A percentile compares a stretch with the other conserved stretches of the same genome.
These are phyloP conservation scores for Arachnomyces sp. DNA, from an alignment of 2,329 filamentous ascomycete species.

Conservation along the genomic window DNA sequence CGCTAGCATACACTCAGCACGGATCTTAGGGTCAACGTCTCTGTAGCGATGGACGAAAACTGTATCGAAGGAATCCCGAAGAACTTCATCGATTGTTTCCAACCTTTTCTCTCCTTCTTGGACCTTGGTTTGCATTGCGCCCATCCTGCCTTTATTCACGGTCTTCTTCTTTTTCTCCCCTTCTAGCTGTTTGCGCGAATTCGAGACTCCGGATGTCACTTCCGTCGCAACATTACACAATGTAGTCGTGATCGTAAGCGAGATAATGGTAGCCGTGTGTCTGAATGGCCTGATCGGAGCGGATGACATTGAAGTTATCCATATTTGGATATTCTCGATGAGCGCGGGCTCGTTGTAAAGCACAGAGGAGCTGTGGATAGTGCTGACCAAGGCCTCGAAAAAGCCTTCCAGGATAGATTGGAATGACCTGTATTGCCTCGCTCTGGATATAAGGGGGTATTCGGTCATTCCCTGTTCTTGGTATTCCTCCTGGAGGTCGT, in stretches of 20 bases:
- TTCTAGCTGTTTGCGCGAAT: conserved; percentile 69
- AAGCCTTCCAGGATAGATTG: conserved; percentile 69
- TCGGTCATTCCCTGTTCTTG: conserved; percentile 77
- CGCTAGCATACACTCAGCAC: conserved; percentile 78
- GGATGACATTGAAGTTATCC: conserved; percentile 86
- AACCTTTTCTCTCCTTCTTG: conserved; percentile 62
- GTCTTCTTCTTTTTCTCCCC: conserved; percentile 62
- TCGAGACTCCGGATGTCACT: conserved; percentile 64
- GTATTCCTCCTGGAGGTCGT: conserved; percentile 81
- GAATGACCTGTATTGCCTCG: conserved; percentile 68
- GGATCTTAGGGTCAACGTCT: conserved; percentile 82
- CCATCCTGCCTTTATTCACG: conserved; percentile 69
- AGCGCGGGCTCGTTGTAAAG: conserved; percentile 69
- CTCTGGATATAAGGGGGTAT: conserved; percentile 81
- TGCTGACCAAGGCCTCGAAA: conserved; percentile 65
- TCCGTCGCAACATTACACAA: conserved; percentile 65
- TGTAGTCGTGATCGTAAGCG: conserved; percentile 68
- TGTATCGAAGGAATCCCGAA: conserved; percentile 82
- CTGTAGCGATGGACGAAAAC: conserved; percentile 94
- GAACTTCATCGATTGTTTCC: conserved; percentile 59
- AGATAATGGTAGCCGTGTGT: conserved; percentile 83
- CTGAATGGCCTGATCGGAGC: conserved; percentile 81
- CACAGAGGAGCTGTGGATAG: conserved; percentile 71
- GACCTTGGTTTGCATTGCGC: conserved; percentile 63
- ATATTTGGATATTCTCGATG: conserved; percentile 80